Percentiles rank a stretch among this genome's conserved stretches.
Evolutionary conservation across 208 protist genomes (phyloP).

Genomic region (Leishmania arabica): DNA sequence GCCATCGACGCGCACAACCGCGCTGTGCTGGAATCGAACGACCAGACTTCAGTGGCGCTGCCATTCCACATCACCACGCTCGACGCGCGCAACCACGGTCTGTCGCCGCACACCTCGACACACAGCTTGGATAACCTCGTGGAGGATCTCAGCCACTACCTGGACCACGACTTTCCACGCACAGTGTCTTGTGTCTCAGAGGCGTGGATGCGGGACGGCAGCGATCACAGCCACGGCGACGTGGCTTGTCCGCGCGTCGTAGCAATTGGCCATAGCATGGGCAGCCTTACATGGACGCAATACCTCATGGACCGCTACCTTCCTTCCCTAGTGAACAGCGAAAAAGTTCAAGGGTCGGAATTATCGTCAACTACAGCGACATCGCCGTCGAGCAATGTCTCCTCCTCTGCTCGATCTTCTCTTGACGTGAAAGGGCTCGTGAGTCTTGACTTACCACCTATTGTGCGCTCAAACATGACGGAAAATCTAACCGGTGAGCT

Average conservation of each 20-base stretch:
- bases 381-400: neutral
- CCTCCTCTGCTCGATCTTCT: neutral
- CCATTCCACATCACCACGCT: slow-evolving; percentile 30
- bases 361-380: neutral
- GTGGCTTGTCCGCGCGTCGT: slow-evolving; percentile 24
- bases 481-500: slow-evolving; percentile 34
- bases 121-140: slow-evolving; percentile 42
- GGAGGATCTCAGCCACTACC: slow-evolving; percentile 38
- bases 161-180: slow-evolving; percentile 18
- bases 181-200: slow-evolving; percentile 1
- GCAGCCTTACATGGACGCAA: slow-evolving; percentile 48
- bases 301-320: slow-evolving; percentile 45
- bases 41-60: slow-evolving; percentile 4
- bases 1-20: slow-evolving; percentile 25
- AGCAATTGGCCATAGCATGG: slow-evolving; percentile 74
- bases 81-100: slow-evolving; percentile 66
- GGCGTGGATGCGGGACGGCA: neutral
- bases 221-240: too few species aligned
- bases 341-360: neutral
- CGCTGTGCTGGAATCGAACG: slow-evolving; percentile 11
- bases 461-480: slow-evolving; percentile 33
- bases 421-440: slow-evolving; percentile 36
- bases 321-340: neutral
- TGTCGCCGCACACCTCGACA: slow-evolving; percentile 47
- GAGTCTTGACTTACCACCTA: slow-evolving; percentile 62